Percentiles rank a stretch among this genome's conserved stretches.
These are phyloP conservation scores for Paraphysoderma sedebokerense DNA, from an alignment of 371 early-diverging fungal species.

Conservation along the genomic window DNA sequence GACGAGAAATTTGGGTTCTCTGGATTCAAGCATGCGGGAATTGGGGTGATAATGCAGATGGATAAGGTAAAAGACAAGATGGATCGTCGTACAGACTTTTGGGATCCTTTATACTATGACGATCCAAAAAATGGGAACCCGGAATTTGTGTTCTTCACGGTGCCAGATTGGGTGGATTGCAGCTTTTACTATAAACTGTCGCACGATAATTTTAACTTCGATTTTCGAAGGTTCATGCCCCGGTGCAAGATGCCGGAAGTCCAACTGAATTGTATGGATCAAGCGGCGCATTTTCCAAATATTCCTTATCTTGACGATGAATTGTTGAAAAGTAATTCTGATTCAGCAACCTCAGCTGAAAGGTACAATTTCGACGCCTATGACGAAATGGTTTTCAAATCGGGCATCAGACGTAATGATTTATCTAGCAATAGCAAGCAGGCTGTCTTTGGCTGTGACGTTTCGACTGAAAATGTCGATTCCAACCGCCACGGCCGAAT, in stretches of 20 bases:
- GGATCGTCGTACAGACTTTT: slow-evolving; percentile 5
- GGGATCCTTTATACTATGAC: slow-evolving; percentile 25
- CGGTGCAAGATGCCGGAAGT: slow-evolving; percentile 70
- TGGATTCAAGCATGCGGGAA: too few relatives aligned
- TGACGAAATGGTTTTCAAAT: not conserved
- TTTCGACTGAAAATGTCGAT: too few relatives aligned
- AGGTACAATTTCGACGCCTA: not conserved
- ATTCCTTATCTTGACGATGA: slow-evolving; percentile 32
- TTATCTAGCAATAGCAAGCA: too few relatives aligned
- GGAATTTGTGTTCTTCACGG: slow-evolving; percentile 32
- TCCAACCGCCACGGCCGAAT: too few relatives aligned
- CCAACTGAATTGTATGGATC: slow-evolving; percentile 51
- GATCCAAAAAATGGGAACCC: slow-evolving; percentile 14
- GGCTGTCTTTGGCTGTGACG: too few relatives aligned
- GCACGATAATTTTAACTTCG: slow-evolving; percentile 19
- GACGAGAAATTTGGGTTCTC: not conserved
- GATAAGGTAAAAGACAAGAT: not conserved
- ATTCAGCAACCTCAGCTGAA: too few relatives aligned
- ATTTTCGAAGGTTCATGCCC: slow-evolving; percentile 29
- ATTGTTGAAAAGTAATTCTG: too few relatives aligned
- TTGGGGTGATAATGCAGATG: too few relatives aligned
- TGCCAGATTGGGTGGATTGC: slow-evolving; percentile 86
- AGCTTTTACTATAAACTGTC: slow-evolving; percentile 51
- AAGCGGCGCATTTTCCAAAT: not conserved
- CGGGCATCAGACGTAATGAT: too few relatives aligned